phyloP scores from a whole-genome alignment of 2,329 filamentous ascomycete genomes.

The Diplodia mutila region DNA sequence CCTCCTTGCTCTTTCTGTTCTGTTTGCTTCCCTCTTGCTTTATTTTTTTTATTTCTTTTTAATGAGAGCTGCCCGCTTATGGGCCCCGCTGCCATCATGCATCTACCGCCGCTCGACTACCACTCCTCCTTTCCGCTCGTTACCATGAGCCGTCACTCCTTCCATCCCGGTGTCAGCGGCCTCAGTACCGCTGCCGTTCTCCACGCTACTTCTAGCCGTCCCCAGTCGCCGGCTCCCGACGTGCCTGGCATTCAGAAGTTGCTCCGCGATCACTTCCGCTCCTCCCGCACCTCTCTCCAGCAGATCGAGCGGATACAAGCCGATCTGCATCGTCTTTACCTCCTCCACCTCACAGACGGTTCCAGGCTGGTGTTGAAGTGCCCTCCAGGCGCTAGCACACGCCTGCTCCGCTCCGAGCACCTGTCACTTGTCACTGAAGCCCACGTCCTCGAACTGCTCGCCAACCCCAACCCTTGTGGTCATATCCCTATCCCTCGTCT shows the following conservation, averaged over 20 bases:
- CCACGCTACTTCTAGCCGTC: not conserved
- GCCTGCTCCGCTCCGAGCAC: conserved; percentile 50
- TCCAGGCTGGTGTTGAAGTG: conserved; percentile 48
- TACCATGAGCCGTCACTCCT: conserved; percentile 40
- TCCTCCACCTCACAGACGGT: conserved; percentile 45
- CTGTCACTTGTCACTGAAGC: conserved; percentile 46
- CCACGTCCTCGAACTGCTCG: conserved; percentile 40
- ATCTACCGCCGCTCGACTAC: conserved; percentile 40
- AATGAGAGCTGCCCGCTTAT: conserved; percentile 4
- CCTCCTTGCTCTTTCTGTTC: not conserved
- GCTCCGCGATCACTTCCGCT: conserved; percentile 38
- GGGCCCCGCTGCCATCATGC: conserved; percentile 33
- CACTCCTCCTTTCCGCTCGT: conserved; percentile 36
- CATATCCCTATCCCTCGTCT: conserved; percentile 44
- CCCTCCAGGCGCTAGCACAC: conserved; percentile 42
- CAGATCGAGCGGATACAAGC: conserved; percentile 42
- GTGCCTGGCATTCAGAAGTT: conserved; percentile 42
- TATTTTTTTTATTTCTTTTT: not conserved
- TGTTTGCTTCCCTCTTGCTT: not conserved
- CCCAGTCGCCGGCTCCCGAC: conserved; percentile 29
- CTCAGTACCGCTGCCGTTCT: not conserved
- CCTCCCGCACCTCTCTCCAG: conserved; percentile 38
- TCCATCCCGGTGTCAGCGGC: not conserved
- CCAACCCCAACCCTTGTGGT: not conserved
- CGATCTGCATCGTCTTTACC: conserved; percentile 47